phyloP scores from a whole-genome alignment of 2,329 filamentous ascomycete species.

The Aspergillus tamarii region DNA sequence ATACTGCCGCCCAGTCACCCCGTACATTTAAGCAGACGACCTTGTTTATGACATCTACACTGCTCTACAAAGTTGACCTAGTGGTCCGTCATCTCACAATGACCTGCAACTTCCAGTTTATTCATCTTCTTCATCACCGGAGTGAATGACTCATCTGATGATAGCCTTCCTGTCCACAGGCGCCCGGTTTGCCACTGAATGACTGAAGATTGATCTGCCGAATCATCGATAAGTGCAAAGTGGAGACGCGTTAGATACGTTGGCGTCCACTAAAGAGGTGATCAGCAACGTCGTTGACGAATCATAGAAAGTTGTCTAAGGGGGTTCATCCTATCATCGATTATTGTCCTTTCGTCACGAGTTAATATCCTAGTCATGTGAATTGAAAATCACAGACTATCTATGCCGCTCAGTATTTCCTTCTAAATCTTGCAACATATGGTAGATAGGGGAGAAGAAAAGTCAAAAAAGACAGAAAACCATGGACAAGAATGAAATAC shows the following conservation, averaged over 20 bases:
- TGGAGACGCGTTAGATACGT: conserved; percentile 8
- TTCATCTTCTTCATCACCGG: neutral
- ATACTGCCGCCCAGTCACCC: neutral
- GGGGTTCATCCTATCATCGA: neutral
- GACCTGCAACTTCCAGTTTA: neutral
- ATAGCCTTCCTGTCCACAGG: neutral
- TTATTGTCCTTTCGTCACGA: neutral
- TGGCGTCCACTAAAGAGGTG: conserved; percentile 9
- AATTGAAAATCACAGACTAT: neutral
- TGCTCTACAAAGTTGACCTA: neutral
- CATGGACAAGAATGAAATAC: conserved; percentile 1
- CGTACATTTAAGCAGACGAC: neutral
- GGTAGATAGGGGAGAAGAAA: neutral
- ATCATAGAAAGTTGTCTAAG: conserved; percentile 2
- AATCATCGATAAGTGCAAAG: conserved; percentile 7
- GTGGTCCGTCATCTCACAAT: neutral
- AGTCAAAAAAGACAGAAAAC: neutral
- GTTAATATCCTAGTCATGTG: neutral
- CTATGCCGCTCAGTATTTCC: neutral
- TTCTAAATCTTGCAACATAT: neutral
- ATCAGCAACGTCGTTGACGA: conserved; percentile 9
- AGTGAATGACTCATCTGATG: conserved; percentile 6
- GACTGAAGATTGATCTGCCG: conserved; percentile 4
- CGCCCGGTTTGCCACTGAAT: conserved; percentile 6
- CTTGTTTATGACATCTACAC: neutral